Base-by-base conservation (phyloP, 305 asterid genomes). In the Fraxinus sp. region DNA sequence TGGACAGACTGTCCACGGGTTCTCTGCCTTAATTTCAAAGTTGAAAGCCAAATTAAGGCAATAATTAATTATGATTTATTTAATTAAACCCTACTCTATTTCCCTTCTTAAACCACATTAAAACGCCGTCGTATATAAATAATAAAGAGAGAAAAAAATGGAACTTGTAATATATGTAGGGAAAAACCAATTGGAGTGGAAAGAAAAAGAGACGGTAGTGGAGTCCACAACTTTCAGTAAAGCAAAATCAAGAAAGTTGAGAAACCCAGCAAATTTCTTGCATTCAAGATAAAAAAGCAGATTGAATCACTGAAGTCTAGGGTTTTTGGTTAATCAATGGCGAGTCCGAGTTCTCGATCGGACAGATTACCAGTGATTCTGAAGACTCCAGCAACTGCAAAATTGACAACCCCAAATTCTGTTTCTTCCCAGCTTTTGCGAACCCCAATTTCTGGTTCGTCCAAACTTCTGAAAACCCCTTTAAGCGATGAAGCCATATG, bases 401-500 rank as follows among this genome's bases (percentile, higher is more conserved):
- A 90, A 26, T 78, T 86, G 46, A 66, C 26, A 18, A 18, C 26
- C 66, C 66, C 66, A 55, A 55, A 55, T 55, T 55, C 24, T 55
- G 26, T n/a, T 55, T 55, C 66, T 24, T 55, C 66, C 11, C 26
- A 55, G 62, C 66, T 55, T 1, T 55, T 52, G 62, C 22, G 22
- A 64, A 86, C 94, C 49, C 90, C 92, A 28, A 90, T 75, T 80
- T 85, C 92, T 22, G 87, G 82, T 66, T 85, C 92, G 1, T 85
- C 86, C 85, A 87, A 95, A 95, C 95, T 88, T 89, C 85, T 87
- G 83, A 89, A 85, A 81, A 89, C 94, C 68, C 98, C 98, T 71
- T 88, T 93, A 76, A 92, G 87, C 79, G 99, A 95, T 73, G 98
- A 93, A 71, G 89, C 86, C 18, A 87, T 97, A 13, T 94, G 98